phyloP scores from a whole-genome alignment of 345 rosid genomes.

The Salix dunnii region DNA sequence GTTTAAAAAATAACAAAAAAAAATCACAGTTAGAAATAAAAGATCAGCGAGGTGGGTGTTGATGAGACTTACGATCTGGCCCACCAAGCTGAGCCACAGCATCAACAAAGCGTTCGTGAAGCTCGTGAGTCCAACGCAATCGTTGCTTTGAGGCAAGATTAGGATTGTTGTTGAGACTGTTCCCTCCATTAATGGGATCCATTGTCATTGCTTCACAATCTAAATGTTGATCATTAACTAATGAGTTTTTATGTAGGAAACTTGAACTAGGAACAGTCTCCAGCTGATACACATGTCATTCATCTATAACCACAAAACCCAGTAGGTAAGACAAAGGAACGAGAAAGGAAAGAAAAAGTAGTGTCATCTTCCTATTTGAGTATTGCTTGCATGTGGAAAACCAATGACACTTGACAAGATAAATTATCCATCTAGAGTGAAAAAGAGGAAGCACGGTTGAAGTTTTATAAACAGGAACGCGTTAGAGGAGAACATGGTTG shows the following conservation, averaged over 20 bases:
- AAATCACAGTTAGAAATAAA: background rate
- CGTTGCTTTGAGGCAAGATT: slow-evolving; percentile 95
- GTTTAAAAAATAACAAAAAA: background rate
- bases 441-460: background rate
- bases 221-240: slow-evolving; percentile 50
- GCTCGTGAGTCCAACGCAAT: slow-evolving; percentile 96
- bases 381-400: background rate
- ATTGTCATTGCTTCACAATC: slow-evolving; percentile 50
- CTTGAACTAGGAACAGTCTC: slow-evolving; percentile 41
- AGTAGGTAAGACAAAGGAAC: slow-evolving; percentile 1
- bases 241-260: slow-evolving; percentile 39
- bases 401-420: background rate
- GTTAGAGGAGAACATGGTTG: too few relatives aligned
- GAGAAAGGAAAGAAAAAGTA: background rate
- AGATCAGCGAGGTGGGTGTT: background rate
- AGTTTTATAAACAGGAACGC: too few relatives aligned
- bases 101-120: slow-evolving; percentile 97
- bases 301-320: slow-evolving; percentile 29
- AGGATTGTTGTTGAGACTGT: slow-evolving; percentile 50
- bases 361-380: background rate
- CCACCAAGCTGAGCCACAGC: slow-evolving; percentile 99
- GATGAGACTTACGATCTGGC: slow-evolving; percentile 79
- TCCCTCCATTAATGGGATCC: slow-evolving; percentile 73
- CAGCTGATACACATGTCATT: slow-evolving; percentile 47
- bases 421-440: background rate